A percentile compares a stretch with the other conserved stretches of the same genome.
Evolutionary conservation across 2,329 filamentous ascomycete species (phyloP).

Genomic region (Sporothrix brunneoviolacea): DNA sequence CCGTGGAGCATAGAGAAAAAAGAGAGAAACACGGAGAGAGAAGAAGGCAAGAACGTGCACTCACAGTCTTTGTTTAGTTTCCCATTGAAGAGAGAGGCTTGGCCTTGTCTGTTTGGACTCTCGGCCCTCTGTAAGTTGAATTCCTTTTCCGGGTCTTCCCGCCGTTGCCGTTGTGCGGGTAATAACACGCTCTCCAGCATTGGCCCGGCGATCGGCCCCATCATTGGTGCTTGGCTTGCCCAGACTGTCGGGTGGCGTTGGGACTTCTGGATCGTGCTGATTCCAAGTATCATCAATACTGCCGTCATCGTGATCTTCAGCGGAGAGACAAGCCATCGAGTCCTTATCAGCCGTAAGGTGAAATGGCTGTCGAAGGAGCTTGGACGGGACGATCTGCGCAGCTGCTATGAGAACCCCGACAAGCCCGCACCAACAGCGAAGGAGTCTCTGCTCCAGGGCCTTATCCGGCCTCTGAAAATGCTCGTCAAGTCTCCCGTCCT

Average conservation of each 20-base stretch:
- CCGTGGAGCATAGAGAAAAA: too few species aligned
- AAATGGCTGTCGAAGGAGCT: conserved; percentile 38
- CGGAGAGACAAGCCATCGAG: conserved; percentile 41
- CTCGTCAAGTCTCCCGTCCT: conserved; percentile 43
- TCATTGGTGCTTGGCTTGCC: conserved; percentile 44
- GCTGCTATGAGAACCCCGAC: conserved; percentile 33
- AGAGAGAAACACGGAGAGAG: too few species aligned
- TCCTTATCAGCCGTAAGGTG: conserved; percentile 46
- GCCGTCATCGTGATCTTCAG: conserved; percentile 35
- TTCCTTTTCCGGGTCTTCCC: too few species aligned
- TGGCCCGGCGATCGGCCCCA: conserved; percentile 39
- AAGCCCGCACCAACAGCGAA: conserved; percentile 18
- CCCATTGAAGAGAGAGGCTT: conserved; percentile 47
- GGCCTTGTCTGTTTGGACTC: conserved; percentile 46
- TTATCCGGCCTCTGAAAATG: conserved; percentile 46
- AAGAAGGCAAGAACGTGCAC: background rate
- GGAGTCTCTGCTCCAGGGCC: conserved; percentile 30
- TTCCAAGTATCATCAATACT: conserved; percentile 32
- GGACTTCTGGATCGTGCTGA: conserved; percentile 44
- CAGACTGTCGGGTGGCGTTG: conserved; percentile 35
- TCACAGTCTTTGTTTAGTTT: conserved; percentile 4
- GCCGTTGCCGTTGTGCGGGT: background rate
- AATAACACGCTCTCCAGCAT: conserved; percentile 1
- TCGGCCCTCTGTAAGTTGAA: conserved; percentile 21
- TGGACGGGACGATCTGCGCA: conserved; percentile 36